These are phyloP conservation scores for Immersiella caudata DNA, from an alignment of 495 filamentous ascomycete species.

Conservation along the genomic window DNA sequence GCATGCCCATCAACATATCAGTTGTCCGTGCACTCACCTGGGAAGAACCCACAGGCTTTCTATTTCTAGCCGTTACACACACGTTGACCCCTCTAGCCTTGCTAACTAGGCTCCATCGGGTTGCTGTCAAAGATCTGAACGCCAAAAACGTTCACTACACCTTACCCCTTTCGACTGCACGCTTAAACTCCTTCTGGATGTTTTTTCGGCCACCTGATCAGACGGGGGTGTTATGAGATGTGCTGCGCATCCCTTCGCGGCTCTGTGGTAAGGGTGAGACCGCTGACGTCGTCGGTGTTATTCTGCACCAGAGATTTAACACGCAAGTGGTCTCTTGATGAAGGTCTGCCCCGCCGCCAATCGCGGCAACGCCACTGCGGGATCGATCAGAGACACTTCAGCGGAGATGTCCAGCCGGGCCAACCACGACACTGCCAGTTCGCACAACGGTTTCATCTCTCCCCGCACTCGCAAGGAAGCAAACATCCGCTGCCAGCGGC, in stretches of 20 bases:
- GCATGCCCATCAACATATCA: slow-evolving; percentile 14
- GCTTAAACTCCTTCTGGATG: background rate
- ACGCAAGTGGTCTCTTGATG: too few species aligned
- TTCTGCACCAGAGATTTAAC: background rate
- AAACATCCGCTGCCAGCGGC: background rate
- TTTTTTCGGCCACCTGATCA: background rate
- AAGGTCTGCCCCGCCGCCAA: background rate
- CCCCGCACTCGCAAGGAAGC: background rate
- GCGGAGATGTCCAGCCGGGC: background rate
- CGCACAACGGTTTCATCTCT: background rate
- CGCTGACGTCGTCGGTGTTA: background rate
- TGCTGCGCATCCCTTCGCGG: background rate
- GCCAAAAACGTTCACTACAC: background rate
- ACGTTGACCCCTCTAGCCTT: background rate
- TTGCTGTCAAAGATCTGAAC: background rate
- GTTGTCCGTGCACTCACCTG: slow-evolving; percentile 1
- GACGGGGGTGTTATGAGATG: background rate
- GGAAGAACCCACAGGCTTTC: background rate
- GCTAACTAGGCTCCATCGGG: slow-evolving; percentile 9
- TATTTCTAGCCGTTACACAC: slow-evolving; percentile 11
- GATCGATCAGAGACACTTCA: background rate
- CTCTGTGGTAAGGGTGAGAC: background rate
- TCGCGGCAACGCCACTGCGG: background rate
- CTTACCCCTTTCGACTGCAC: background rate
- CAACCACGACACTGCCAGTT: background rate